phyloP scores from a whole-genome alignment of 2,329 filamentous ascomycete species.

The Cytospora piceae region DNA sequence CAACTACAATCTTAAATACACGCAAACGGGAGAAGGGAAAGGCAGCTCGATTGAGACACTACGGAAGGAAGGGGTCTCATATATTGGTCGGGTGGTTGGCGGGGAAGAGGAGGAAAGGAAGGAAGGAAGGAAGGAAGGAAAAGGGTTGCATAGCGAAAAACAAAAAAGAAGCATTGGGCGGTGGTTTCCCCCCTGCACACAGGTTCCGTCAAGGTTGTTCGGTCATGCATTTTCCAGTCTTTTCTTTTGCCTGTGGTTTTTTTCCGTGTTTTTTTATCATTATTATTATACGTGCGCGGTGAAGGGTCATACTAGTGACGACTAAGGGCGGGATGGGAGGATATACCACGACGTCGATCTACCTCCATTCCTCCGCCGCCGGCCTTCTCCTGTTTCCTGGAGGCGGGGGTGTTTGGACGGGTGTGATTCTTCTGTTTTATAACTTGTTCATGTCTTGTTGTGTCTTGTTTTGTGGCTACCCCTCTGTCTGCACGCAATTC shows the following conservation, averaged over 20 bases:
- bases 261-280: conserved; percentile 12
- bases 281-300: conserved; percentile 8
- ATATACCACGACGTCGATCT: conserved; percentile 25
- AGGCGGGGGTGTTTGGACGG: not conserved
- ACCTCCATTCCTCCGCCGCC: not conserved
- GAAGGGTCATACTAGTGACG: conserved; percentile 12
- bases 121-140: not conserved
- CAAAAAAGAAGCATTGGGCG: conserved; percentile 24
- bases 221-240: conserved; percentile 7
- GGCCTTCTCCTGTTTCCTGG: not conserved
- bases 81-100: too few species aligned
- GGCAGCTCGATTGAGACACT: not conserved
- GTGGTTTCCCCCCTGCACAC: conserved; percentile 1
- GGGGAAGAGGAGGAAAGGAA: too few species aligned
- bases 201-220: conserved; percentile 1
- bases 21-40: not conserved
- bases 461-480: not conserved
- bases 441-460: not conserved
- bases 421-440: not conserved
- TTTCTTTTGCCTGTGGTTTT: conserved; percentile 3
- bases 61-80: not conserved
- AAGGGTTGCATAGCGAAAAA: conserved; percentile 29
- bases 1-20: not conserved
- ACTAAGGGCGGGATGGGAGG: conserved; percentile 29
- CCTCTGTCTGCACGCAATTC: not conserved